Percentiles rank a stretch among this genome's conserved stretches.
These are phyloP conservation scores for Xylaria digitata DNA, from an alignment of 2,329 filamentous ascomycete genomes.

Conservation along the genomic window DNA sequence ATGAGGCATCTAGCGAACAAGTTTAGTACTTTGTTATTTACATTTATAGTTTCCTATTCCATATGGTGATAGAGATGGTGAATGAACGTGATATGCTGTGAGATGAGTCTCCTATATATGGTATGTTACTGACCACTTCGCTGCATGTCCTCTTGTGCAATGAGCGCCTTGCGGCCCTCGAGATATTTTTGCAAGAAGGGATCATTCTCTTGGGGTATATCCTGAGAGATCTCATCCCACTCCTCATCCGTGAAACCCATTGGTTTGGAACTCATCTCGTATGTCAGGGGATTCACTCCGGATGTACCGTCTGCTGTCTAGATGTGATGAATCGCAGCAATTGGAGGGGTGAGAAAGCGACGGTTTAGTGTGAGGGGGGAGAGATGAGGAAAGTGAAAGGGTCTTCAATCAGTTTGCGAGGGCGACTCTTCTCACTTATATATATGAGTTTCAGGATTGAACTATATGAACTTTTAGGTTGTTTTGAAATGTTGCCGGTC, in stretches of 20 bases:
- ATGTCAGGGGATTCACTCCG: no score
- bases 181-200: conserved; percentile 87
- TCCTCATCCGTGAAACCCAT: conserved; percentile 61
- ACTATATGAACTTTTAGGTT: not conserved
- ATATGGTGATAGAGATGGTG: no score
- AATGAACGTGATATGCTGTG: no score
- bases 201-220: conserved; percentile 70
- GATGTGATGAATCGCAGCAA: not conserved
- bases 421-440: conserved; percentile 12
- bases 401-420: not conserved
- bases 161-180: conserved; percentile 77
- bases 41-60: not conserved
- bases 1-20: conserved; percentile 69
- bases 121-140: conserved; percentile 73
- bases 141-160: conserved; percentile 82
- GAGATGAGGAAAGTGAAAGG: not conserved
- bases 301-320: not conserved
- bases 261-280: conserved; percentile 33
- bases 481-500: not conserved
- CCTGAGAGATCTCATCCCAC: conserved; percentile 67
- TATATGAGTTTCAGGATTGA: conserved; percentile 8
- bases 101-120: conserved; percentile 1
- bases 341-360: not conserved
- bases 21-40: conserved; percentile 9
- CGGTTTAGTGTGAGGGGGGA: not conserved